Conservation (phyloP, 108 stramenopile species). For the Skeletonema potamos region DNA sequence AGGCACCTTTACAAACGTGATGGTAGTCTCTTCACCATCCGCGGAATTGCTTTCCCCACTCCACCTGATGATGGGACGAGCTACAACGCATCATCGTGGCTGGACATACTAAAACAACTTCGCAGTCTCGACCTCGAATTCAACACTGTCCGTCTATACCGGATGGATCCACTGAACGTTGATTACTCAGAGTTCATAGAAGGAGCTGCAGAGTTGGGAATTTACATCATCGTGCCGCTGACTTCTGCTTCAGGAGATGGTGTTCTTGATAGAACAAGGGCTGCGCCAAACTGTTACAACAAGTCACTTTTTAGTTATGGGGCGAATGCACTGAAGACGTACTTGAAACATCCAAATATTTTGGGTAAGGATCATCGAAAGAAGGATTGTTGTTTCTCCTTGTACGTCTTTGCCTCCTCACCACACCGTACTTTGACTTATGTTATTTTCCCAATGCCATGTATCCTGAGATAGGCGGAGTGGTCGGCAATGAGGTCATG, state of each 20-base stretch:
- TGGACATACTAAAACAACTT: constrained; percentile 55
- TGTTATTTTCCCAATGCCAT: not conserved
- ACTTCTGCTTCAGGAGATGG: constrained; percentile 46
- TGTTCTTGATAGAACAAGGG: constrained; percentile 43
- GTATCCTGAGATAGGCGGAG: constrained; percentile 29
- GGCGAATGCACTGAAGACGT: constrained; percentile 16
- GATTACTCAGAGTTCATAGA: constrained; percentile 51
- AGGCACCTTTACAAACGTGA: constrained; percentile 41
- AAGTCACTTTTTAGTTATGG: constrained; percentile 49
- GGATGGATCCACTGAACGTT: constrained; percentile 14
- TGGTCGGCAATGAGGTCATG: constrained; percentile 77
- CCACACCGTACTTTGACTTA: not conserved
- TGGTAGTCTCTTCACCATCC: constrained; percentile 46
- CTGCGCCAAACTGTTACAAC: constrained; percentile 55
- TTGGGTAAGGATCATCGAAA: no score
- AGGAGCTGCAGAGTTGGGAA: constrained; percentile 52
- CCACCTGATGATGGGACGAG: constrained; percentile 16
- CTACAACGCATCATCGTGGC: constrained; percentile 54
- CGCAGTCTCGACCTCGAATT: constrained; percentile 29
- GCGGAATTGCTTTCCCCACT: constrained; percentile 70
- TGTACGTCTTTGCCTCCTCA: not conserved
- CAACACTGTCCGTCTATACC: constrained; percentile 64
- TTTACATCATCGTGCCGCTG: constrained; percentile 68
- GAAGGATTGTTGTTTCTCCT: no score
- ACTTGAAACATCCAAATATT: constrained; percentile 53